Evolutionary conservation across 306 rosid genomes (phyloP).

Genomic region (Quercus berberidifolia): DNA sequence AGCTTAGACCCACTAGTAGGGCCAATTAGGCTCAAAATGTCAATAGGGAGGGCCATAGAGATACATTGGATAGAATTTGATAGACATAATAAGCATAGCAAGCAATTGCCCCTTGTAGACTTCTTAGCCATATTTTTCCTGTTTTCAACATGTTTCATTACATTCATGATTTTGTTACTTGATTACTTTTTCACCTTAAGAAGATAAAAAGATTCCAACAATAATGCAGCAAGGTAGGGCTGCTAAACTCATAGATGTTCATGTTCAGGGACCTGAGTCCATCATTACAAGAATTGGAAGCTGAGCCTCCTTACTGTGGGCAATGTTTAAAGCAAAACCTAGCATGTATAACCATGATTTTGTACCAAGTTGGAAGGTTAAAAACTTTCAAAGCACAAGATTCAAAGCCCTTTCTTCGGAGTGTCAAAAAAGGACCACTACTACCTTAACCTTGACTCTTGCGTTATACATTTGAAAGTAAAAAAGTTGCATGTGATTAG

Average conservation of each 20-base stretch:
- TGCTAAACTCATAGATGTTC: conserved; percentile 26
- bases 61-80: conserved; percentile 10
- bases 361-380: conserved; percentile 24
- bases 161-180: conserved; percentile 52
- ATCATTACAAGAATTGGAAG: conserved; percentile 53
- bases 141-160: conserved; percentile 36
- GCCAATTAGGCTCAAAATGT: conserved; percentile 17
- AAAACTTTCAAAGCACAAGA: conserved; percentile 24
- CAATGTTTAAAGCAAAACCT: conserved; percentile 16
- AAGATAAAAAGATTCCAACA: conserved; percentile 53
- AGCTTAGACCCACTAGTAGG: conserved; percentile 22
- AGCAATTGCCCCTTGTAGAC: conserved; percentile 14
- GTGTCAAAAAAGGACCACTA: conserved; percentile 17
- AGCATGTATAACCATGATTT: conserved; percentile 34
- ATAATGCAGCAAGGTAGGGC: conserved; percentile 53
- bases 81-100: conserved; percentile 7
- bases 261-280: conserved; percentile 27
- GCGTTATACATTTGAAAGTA: neutral
- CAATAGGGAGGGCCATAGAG: neutral
- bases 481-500: conserved; percentile 52
- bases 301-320: conserved; percentile 25
- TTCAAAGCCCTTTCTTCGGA: conserved; percentile 33
- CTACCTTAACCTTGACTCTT: conserved; percentile 26
- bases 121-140: conserved; percentile 28
- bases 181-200: conserved; percentile 32